Evolutionary conservation across 805 yeast genomes (phyloP).

Genomic region (Candida gorgasii): DNA sequence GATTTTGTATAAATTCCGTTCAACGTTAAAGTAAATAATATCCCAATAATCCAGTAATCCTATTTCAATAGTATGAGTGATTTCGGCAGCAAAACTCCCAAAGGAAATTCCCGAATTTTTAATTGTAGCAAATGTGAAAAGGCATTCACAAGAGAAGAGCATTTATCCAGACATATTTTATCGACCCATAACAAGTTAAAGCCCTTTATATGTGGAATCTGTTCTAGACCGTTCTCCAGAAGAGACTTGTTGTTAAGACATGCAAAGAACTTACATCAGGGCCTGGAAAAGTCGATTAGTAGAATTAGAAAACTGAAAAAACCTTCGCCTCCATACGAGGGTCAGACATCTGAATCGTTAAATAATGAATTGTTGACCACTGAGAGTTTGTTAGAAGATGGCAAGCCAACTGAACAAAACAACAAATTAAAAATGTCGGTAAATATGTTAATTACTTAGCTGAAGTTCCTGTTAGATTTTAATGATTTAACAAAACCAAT

Average conservation of each 20-base stretch:
- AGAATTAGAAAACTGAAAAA: slow-evolving; percentile 42
- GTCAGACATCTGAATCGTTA: slow-evolving; percentile 1
- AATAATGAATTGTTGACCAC: not conserved
- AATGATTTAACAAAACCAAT: too few species aligned
- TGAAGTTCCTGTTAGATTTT: not conserved
- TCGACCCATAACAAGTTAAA: slow-evolving; percentile 46
- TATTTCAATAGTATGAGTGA: slow-evolving; percentile 21
- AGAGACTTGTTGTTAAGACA: slow-evolving; percentile 45
- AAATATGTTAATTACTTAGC: slow-evolving; percentile 41
- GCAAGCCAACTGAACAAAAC: slow-evolving; percentile 9
- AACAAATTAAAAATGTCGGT: slow-evolving; percentile 37
- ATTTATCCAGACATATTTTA: slow-evolving; percentile 41
- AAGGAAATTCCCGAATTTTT: slow-evolving; percentile 45
- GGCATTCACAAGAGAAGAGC: slow-evolving; percentile 50
- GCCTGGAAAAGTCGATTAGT: slow-evolving; percentile 44
- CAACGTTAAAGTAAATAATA: too few species aligned
- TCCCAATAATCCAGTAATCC: not conserved
- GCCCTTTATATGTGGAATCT: slow-evolving; percentile 47
- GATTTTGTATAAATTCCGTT: slow-evolving; percentile 1
- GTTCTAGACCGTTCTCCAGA: slow-evolving; percentile 43
- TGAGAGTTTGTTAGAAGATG: slow-evolving; percentile 1
- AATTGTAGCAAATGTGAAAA: slow-evolving; percentile 43
- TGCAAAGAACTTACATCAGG: slow-evolving; percentile 46
- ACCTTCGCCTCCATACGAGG: not conserved
- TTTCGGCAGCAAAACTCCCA: slow-evolving; percentile 44